A percentile compares a stretch with the other conserved stretches of the same genome.
Evolutionary conservation across 1,284 basidiomycete species (phyloP).

Genomic region (Leccinum insolens): DNA sequence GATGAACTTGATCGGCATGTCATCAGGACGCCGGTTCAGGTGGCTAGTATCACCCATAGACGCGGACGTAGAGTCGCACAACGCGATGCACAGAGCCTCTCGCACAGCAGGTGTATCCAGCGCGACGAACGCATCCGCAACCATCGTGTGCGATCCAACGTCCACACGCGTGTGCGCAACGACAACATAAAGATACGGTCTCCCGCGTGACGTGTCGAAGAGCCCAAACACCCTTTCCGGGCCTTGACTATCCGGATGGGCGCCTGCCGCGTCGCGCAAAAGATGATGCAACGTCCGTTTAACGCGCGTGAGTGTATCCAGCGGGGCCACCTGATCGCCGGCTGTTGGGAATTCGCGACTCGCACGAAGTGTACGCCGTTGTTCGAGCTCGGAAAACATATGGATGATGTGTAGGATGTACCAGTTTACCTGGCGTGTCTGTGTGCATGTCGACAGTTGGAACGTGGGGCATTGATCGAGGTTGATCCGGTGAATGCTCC

Average conservation of each 20-base stretch:
- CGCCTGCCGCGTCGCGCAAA: slow-evolving; percentile 22
- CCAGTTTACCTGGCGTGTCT: slow-evolving; percentile 26
- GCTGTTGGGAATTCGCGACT: background rate
- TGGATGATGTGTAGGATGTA: slow-evolving; percentile 26
- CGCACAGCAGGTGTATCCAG: slow-evolving; percentile 25
- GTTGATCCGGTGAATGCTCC: slow-evolving; percentile 47
- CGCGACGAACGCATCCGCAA: slow-evolving; percentile 47
- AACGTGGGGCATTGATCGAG: slow-evolving; percentile 39
- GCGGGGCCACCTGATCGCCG: background rate
- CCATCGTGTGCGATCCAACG: slow-evolving; percentile 44
- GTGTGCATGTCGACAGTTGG: slow-evolving; percentile 12
- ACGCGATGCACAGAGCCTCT: background rate
- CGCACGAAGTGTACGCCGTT: slow-evolving; percentile 3
- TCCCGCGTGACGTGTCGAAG: slow-evolving; percentile 24
- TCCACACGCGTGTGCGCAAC: slow-evolving; percentile 46
- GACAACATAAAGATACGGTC: slow-evolving; percentile 41
- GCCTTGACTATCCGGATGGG: slow-evolving; percentile 3
- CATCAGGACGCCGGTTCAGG: slow-evolving; percentile 3
- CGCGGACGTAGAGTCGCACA: background rate
- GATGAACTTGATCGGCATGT: slow-evolving; percentile 1
- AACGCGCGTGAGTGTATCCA: slow-evolving; percentile 28
- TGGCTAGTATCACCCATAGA: background rate
- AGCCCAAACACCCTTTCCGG: slow-evolving; percentile 34
- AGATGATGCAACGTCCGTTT: slow-evolving; percentile 36
- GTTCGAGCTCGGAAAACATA: slow-evolving; percentile 33